Evolutionary conservation across 176 grass and related monocot genomes (phyloP), one percentile per base, ranked within the genome.

Genomic region (Thalia dealbata): DNA sequence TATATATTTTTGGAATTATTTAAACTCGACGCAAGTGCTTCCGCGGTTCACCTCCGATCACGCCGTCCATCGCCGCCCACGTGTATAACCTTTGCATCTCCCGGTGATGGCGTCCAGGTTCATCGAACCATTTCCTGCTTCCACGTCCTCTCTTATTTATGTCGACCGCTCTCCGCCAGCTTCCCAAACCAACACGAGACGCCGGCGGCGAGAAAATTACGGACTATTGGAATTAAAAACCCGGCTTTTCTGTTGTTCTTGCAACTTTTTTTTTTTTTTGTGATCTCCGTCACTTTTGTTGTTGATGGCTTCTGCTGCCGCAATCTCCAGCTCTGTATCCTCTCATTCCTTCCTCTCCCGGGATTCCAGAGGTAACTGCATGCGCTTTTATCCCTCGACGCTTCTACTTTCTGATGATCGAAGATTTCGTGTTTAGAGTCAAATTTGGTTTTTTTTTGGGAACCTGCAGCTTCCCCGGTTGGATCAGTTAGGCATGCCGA

Each of bases 231-330:
- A 62, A 77, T 26, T 22, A 23, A 64, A 64, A 64, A 15, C 45
- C 46, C 56, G 22, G n/a, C 64, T 67, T 21, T 9, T 35, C 16
- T 67, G 16, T 41, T 10, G 38, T 83, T 73, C 27, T 10, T 45
- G 15, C 18, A 42, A 43, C 15, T 16, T 55, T 10, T 65, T 18
- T 61, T 67, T 38, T 13, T 10, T 65, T 18, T 61, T 67, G 25
- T 13, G 10, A 38, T 38, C 51, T 73, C 30, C 30, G 3, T 35
- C 19, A n/a, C 32, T 21, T 1, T n/a, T n/a, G n/a, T n/a, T n/a
- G n/a, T n/a, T 71, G 11, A 99, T 99, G 95, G 95, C 95, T 22
- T 86, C 81, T 44, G 87, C 90, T 35, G 83, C 90, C 58, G 76
- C 83, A 61, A 28, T 51, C 15, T 71, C 69, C 23, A 71, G 45